Conservation (phyloP, 2,329 filamentous ascomycete species). For the Albifimbria verrucaria region DNA sequence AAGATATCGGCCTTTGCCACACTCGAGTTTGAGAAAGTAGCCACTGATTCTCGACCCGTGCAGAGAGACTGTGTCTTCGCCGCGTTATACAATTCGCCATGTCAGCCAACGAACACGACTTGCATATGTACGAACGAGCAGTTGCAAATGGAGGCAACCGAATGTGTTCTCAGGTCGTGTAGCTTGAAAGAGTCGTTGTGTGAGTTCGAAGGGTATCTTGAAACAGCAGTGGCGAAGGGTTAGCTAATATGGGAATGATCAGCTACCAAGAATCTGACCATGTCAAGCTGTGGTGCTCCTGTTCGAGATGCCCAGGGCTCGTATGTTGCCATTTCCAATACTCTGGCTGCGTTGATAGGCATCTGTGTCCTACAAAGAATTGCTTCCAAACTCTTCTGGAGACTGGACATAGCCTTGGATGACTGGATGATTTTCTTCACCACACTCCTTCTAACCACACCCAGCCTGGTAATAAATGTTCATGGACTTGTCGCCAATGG, state of each 20-base stretch:
- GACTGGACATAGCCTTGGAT: slow-evolving; percentile 13
- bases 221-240: not conserved
- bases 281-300: not conserved
- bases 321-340: not conserved
- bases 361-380: slow-evolving; percentile 1
- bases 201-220: not conserved
- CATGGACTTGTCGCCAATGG: slow-evolving; percentile 1
- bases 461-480: not conserved
- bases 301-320: not conserved
- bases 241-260: not conserved
- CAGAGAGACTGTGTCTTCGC: not conserved
- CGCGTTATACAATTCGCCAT: not conserved
- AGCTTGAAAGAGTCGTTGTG: not conserved
- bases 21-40: not conserved
- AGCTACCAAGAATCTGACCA: slow-evolving; percentile 1
- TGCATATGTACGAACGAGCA: not conserved
- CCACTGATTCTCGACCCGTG: not conserved
- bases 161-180: not conserved
- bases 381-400: slow-evolving; percentile 6
- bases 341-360: not conserved
- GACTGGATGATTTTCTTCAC: slow-evolving; percentile 12
- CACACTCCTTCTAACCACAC: slow-evolving; percentile 3
- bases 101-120: slow-evolving; percentile 1
- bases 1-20: not conserved
- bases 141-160: not conserved